Percentiles rank a stretch among this genome's conserved stretches.
These are phyloP conservation scores for Calonectria pseudoreteaudii DNA, from an alignment of 2,329 filamentous ascomycete species.

Conservation along the genomic window DNA sequence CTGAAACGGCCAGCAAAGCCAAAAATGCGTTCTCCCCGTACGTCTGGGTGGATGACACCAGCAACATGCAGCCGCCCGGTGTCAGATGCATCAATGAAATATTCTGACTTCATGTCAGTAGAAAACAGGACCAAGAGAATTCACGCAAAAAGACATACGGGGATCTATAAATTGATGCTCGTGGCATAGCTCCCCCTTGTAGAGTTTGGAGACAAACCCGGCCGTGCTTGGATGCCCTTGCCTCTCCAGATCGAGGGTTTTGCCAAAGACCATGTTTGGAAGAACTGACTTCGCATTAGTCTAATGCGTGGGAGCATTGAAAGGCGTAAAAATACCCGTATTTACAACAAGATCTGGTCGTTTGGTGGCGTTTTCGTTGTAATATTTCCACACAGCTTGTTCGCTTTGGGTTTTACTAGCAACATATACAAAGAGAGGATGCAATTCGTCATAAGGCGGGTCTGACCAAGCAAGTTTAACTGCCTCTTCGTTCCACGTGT, in stretches of 20 bases:
- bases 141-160: not conserved
- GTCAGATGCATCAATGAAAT: conserved; percentile 61
- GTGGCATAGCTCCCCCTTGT: conserved; percentile 21
- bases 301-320: not conserved
- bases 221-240: conserved; percentile 35
- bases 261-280: conserved; percentile 40
- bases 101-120: conserved; percentile 45
- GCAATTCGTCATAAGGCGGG: conserved; percentile 44
- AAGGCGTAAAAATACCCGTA: conserved; percentile 12
- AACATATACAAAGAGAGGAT: conserved; percentile 43
- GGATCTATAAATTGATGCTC: not conserved
- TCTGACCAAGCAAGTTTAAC: conserved; percentile 50
- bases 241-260: conserved; percentile 27
- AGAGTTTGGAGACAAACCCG: conserved; percentile 30
- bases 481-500: conserved; percentile 51
- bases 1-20: conserved; percentile 61
- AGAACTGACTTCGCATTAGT: conserved; percentile 31
- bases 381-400: conserved; percentile 49
- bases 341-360: conserved; percentile 40
- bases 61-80: conserved; percentile 64
- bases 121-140: fast-evolving
- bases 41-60: conserved; percentile 58
- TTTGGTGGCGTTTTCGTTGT: conserved; percentile 33
- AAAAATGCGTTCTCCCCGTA: conserved; percentile 64
- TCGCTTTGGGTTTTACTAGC: conserved; percentile 52